Evolutionary conservation across 345 rosid genomes (phyloP).

Genomic region (Brassica carinata): DNA sequence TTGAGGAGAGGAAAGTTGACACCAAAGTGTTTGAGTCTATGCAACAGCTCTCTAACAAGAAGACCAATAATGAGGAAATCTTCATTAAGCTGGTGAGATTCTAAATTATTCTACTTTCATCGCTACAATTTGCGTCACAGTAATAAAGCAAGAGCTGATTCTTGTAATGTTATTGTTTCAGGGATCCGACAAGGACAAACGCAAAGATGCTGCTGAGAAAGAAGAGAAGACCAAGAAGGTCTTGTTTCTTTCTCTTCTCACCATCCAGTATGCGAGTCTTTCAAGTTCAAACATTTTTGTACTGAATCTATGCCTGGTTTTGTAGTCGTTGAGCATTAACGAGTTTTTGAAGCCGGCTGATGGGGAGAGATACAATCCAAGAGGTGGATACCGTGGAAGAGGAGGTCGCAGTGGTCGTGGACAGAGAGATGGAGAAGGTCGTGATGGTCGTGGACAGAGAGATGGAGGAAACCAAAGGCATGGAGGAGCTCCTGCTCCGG

Average conservation of each 20-base stretch:
- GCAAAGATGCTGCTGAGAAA: slow-evolving; percentile 62
- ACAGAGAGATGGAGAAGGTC: background rate
- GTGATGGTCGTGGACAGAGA: slow-evolving; percentile 22
- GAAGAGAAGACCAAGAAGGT: slow-evolving; percentile 72
- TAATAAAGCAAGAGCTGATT: background rate
- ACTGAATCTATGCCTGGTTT: slow-evolving; percentile 1
- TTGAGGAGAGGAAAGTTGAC: slow-evolving; percentile 72
- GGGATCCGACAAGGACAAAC: slow-evolving; percentile 75
- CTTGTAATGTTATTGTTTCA: slow-evolving; percentile 11
- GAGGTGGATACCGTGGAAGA: slow-evolving; percentile 35
- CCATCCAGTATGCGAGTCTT: background rate
- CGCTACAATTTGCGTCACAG: background rate
- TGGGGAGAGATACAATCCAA: slow-evolving; percentile 29
- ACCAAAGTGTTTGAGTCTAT: slow-evolving; percentile 63
- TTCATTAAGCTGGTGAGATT: slow-evolving; percentile 62
- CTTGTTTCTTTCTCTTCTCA: background rate
- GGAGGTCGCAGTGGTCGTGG: slow-evolving; percentile 20
- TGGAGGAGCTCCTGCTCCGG: slow-evolving; percentile 30
- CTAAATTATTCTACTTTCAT: background rate
- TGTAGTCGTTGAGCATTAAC: slow-evolving; percentile 39
- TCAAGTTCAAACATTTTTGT: background rate
- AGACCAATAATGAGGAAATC: slow-evolving; percentile 51
- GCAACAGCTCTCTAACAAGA: slow-evolving; percentile 75
- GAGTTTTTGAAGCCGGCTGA: slow-evolving; percentile 40
- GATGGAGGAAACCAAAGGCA: slow-evolving; percentile 20